Conservation (phyloP, 768 basidiomycete species). For the Russula sp. region DNA sequence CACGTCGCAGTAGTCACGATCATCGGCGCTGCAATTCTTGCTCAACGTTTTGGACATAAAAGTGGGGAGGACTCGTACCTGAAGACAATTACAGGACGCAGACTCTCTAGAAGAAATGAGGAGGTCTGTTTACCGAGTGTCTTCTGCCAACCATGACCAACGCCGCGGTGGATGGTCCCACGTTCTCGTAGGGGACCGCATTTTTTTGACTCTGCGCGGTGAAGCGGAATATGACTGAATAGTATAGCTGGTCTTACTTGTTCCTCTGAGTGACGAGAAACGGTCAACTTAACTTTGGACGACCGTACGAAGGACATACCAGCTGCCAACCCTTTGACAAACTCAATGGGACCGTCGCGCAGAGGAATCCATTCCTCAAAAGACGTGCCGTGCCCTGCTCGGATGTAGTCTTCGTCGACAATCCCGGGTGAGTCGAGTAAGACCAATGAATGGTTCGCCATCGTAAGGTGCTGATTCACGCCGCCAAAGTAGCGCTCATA, state of each 20-base stretch:
- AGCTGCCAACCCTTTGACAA: slow-evolving; percentile 43
- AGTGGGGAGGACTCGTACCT: slow-evolving; percentile 41
- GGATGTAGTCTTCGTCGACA: slow-evolving; percentile 75
- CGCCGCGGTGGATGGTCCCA: slow-evolving; percentile 65
- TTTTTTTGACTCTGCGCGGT: slow-evolving; percentile 60
- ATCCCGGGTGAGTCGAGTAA: slow-evolving; percentile 72
- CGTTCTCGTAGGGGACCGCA: slow-evolving; percentile 77
- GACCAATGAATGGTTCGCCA: slow-evolving; percentile 70
- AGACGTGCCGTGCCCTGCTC: slow-evolving; percentile 41
- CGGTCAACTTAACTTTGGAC: not conserved
- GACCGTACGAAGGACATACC: slow-evolving; percentile 25
- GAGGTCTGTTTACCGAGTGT: slow-evolving; percentile 78
- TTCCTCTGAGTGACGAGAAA: slow-evolving; percentile 12
- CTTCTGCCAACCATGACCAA: slow-evolving; percentile 77
- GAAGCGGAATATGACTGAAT: slow-evolving; percentile 82
- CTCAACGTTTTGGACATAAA: not conserved
- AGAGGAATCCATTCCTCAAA: slow-evolving; percentile 55
- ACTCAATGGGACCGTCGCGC: slow-evolving; percentile 51
- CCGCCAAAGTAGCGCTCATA: slow-evolving; percentile 63
- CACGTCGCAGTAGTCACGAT: slow-evolving; percentile 87
- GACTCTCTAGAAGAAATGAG: slow-evolving; percentile 56
- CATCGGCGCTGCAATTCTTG: slow-evolving; percentile 58
- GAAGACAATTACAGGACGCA: slow-evolving; percentile 66
- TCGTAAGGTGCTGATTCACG: slow-evolving; percentile 52
- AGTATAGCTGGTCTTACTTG: slow-evolving; percentile 50